phyloP scores from a whole-genome alignment of 1,284 basidiomycete genomes.

The Phlebopus sp. region DNA sequence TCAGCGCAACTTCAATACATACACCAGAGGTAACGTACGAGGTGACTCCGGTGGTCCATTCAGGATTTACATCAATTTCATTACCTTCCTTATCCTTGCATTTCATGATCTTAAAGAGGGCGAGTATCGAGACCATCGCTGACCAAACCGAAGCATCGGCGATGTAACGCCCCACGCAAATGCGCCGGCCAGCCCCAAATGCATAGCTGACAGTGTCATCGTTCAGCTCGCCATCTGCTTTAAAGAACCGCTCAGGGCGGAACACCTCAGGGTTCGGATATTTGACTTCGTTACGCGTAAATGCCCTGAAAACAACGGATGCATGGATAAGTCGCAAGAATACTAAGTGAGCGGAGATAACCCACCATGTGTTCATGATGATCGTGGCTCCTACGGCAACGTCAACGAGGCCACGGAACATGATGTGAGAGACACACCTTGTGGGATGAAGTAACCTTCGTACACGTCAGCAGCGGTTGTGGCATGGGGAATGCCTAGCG shows the following conservation, averaged over 20 bases:
- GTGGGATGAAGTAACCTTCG: slow-evolving; percentile 28
- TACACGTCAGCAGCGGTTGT: slow-evolving; percentile 25
- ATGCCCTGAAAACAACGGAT: slow-evolving; percentile 15
- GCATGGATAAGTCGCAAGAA: not conserved
- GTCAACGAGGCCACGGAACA: not conserved
- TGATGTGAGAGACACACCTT: slow-evolving; percentile 19
- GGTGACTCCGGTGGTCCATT: slow-evolving; percentile 26
- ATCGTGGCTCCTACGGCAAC: slow-evolving; percentile 23
- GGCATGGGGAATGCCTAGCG: slow-evolving; percentile 30
- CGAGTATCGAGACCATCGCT: slow-evolving; percentile 29
- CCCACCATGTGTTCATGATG: slow-evolving; percentile 28
- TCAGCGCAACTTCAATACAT: not conserved
- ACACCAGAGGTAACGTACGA: slow-evolving; percentile 20
- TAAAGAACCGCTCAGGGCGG: slow-evolving; percentile 27
- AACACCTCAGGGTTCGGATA: slow-evolving; percentile 28
- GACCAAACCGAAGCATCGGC: slow-evolving; percentile 35
- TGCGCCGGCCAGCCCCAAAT: slow-evolving; percentile 27
- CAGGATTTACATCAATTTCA: slow-evolving; percentile 22
- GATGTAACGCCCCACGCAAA: slow-evolving; percentile 31
- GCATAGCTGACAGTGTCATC: slow-evolving; percentile 20
- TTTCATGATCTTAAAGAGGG: slow-evolving; percentile 26
- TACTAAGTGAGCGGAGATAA: not conserved
- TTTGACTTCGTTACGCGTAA: slow-evolving; percentile 30
- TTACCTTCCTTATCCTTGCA: slow-evolving; percentile 29
- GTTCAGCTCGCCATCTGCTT: slow-evolving; percentile 17